A percentile compares a stretch with the other conserved stretches of the same genome.
phyloP scores from a whole-genome alignment of 2,329 filamentous ascomycete genomes.

The Hirsutella thompsonii region DNA sequence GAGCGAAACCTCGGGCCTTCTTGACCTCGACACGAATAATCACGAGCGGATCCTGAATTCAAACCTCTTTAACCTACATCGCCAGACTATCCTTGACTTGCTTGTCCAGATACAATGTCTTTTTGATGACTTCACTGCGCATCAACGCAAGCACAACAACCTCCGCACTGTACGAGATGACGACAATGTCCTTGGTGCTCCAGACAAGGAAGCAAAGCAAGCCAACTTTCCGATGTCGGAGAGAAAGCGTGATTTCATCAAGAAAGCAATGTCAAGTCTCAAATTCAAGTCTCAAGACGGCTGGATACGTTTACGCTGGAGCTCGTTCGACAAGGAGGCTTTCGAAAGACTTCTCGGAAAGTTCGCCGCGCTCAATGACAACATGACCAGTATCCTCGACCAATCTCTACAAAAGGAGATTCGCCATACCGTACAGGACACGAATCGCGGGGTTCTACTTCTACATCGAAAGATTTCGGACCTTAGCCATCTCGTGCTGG shows the following conservation, averaged over 20 bases:
- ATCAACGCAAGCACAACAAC: constrained; percentile 24
- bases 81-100: constrained; percentile 34
- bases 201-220: constrained; percentile 29
- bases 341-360: constrained; percentile 30
- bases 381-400: constrained; percentile 33
- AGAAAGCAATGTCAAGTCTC: constrained; percentile 26
- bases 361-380: constrained; percentile 32
- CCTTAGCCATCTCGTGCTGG: constrained; percentile 30
- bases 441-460: constrained; percentile 31
- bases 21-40: constrained; percentile 28
- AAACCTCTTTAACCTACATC: constrained; percentile 33
- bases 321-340: constrained; percentile 30
- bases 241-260: constrained; percentile 27
- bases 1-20: constrained; percentile 34
- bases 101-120: constrained; percentile 32
- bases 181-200: constrained; percentile 20
- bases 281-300: constrained; percentile 22
- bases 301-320: constrained; percentile 26
- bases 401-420: constrained; percentile 33
- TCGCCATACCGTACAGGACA: constrained; percentile 32
- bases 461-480: constrained; percentile 33
- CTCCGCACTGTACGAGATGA: constrained; percentile 20
- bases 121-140: constrained; percentile 31
- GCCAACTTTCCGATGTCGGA: constrained; percentile 31
- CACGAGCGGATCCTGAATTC: constrained; percentile 28